Percentiles rank a stretch among this genome's conserved stretches.
These are phyloP conservation scores for Protomyces inundatus DNA, from an alignment of 1,139 yeast genomes.

Conservation along the genomic window DNA sequence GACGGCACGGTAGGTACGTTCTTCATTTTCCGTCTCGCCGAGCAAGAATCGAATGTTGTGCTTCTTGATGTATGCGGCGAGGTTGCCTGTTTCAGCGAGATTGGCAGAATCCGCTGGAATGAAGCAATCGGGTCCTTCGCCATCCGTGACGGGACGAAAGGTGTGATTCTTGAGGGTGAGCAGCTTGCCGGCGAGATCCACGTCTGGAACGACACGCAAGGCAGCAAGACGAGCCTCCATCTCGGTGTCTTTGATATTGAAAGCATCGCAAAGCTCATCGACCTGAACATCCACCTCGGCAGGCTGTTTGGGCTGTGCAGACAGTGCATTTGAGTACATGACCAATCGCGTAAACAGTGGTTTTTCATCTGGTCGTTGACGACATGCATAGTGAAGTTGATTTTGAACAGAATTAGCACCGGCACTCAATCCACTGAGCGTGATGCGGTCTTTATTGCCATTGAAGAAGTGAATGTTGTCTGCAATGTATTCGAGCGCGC, in stretches of 20 bases:
- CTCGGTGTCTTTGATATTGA: conserved; percentile 29
- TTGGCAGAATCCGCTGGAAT: conserved; percentile 36
- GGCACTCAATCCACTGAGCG: conserved; percentile 43
- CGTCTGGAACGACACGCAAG: conserved; percentile 34
- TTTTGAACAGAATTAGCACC: conserved; percentile 33
- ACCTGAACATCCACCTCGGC: conserved; percentile 41
- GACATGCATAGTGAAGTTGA: conserved; percentile 38
- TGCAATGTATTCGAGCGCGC: conserved; percentile 27
- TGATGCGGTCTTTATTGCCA: conserved; percentile 41
- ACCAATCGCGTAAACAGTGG: conserved; percentile 43
- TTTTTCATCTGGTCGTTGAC: conserved; percentile 32
- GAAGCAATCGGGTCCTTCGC: conserved; percentile 34
- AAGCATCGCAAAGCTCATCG: conserved; percentile 38
- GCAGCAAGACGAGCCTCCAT: conserved; percentile 33
- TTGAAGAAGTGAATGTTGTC: conserved; percentile 39
- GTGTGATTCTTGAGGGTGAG: conserved; percentile 40
- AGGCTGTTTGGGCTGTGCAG: conserved; percentile 41
- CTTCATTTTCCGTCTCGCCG: conserved; percentile 45
- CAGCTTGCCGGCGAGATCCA: conserved; percentile 37
- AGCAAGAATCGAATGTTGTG: conserved; percentile 37
- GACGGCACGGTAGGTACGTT: conserved; percentile 38
- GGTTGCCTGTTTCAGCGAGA: conserved; percentile 41
- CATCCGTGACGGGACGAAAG: conserved; percentile 44
- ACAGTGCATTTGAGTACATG: conserved; percentile 40
- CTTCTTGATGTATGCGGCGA: conserved; percentile 36